These are phyloP conservation scores for Arabidopsis suecica DNA, from an alignment of 345 rosid genomes.

Conservation along the genomic window DNA sequence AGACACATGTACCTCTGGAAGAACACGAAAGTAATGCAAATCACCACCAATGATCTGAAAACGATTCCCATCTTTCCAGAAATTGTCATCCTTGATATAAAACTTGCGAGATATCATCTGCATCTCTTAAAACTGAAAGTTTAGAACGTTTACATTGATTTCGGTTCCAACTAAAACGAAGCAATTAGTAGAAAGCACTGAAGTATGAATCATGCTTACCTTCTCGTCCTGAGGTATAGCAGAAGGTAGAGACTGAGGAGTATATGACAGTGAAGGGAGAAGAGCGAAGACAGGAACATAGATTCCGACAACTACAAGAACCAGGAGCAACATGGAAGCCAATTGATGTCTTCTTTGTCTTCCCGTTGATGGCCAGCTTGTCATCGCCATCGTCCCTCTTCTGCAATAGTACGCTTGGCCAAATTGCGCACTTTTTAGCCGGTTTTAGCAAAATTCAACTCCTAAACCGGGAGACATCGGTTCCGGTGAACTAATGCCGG, in stretches of 20 bases:
- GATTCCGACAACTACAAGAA: slow-evolving; percentile 51
- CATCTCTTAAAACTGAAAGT: slow-evolving; percentile 11
- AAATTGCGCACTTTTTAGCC: neutral
- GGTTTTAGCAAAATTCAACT: neutral
- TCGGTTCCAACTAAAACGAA: neutral
- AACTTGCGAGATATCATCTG: slow-evolving; percentile 48
- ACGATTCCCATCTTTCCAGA: slow-evolving; percentile 77
- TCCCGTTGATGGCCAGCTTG: slow-evolving; percentile 34
- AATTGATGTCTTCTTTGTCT: slow-evolving; percentile 16
- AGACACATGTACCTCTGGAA: slow-evolving; percentile 65
- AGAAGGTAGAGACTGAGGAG: slow-evolving; percentile 33
- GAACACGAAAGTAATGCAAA: slow-evolving; percentile 86
- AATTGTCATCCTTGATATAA: slow-evolving; percentile 74
- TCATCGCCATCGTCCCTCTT: slow-evolving; percentile 43
- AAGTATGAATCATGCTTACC: slow-evolving; percentile 41
- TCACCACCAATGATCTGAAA: slow-evolving; percentile 93
- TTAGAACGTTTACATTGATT: neutral
- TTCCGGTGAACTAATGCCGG: neutral
- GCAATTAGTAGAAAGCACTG: neutral
- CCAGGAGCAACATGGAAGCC: slow-evolving; percentile 35
- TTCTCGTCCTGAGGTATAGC: slow-evolving; percentile 23
- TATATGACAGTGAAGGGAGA: slow-evolving; percentile 59
- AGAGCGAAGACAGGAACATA: slow-evolving; percentile 69
- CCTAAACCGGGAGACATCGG: slow-evolving; percentile 11
- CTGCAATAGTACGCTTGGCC: neutral